phyloP scores from a whole-genome alignment of 1,139 yeast genomes.

The Oligophagozyma castellii region DNA sequence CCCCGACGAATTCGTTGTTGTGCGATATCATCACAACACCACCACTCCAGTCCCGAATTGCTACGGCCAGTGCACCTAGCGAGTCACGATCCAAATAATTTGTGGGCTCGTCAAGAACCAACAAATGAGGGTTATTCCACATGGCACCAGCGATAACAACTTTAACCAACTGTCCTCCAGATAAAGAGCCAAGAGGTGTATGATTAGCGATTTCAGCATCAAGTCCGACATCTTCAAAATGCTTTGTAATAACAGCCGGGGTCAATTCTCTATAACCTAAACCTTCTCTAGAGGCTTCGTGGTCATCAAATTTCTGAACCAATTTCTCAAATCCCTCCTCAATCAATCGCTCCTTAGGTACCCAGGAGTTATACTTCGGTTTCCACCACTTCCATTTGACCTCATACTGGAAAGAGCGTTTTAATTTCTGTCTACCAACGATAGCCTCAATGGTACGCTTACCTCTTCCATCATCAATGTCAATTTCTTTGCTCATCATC shows the following conservation, averaged over 20 bases:
- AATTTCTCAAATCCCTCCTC: slow-evolving; percentile 79
- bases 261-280: slow-evolving; percentile 87
- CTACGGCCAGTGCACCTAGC: slow-evolving; percentile 91
- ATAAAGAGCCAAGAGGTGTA: slow-evolving; percentile 89
- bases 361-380: slow-evolving; percentile 91
- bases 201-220: slow-evolving; percentile 98
- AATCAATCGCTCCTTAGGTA: slow-evolving; percentile 65
- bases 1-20: slow-evolving; percentile 93
- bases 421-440: slow-evolving; percentile 93
- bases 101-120: slow-evolving; percentile 96
- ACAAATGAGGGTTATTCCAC: slow-evolving; percentile 99
- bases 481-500: slow-evolving; percentile 66
- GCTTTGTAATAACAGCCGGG: slow-evolving; percentile 88
- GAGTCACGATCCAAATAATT: slow-evolving; percentile 97
- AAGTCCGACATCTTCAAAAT: slow-evolving; percentile 91
- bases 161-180: slow-evolving; percentile 97
- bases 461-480: slow-evolving; percentile 78
- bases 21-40: slow-evolving; percentile 99
- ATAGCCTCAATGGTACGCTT: slow-evolving; percentile 81
- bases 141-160: slow-evolving; percentile 99
- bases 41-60: slow-evolving; percentile 95
- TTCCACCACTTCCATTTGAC: slow-evolving; percentile 88
- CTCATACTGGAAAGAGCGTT: slow-evolving; percentile 94
- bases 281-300: slow-evolving; percentile 97
- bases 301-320: slow-evolving; percentile 91